Percentiles rank a stretch among this genome's conserved stretches.
Evolutionary conservation across 768 basidiomycete genomes (phyloP).

Genomic region (Imleria badia): DNA sequence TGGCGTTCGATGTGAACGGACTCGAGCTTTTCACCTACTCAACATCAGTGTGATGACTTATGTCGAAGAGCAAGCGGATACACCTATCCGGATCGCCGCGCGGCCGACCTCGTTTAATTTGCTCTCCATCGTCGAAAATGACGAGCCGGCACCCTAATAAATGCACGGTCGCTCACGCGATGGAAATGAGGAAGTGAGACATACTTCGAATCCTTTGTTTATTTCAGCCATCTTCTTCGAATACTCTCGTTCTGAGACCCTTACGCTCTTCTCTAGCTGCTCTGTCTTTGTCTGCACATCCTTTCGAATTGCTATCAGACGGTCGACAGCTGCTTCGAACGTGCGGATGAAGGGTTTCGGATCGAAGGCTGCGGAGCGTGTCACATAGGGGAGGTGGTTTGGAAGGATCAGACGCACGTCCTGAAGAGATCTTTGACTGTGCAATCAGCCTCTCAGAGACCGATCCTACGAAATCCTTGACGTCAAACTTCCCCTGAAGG

Average conservation of each 20-base stretch:
- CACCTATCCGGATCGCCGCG: constrained; percentile 92
- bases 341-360: constrained; percentile 90
- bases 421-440: constrained; percentile 79
- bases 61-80: not conserved
- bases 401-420: constrained; percentile 56
- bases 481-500: constrained; percentile 83
- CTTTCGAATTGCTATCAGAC: constrained; percentile 80
- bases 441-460: constrained; percentile 87
- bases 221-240: constrained; percentile 92
- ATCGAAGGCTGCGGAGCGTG: constrained; percentile 68
- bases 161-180: not conserved
- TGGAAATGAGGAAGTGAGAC: constrained; percentile 20
- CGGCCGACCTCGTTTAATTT: constrained; percentile 92
- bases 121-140: constrained; percentile 86
- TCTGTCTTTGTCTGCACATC: constrained; percentile 90
- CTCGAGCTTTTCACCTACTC: constrained; percentile 89
- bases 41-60: constrained; percentile 6
- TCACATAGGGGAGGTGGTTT: not conserved
- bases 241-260: constrained; percentile 88
- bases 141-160: constrained; percentile 76
- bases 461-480: constrained; percentile 83
- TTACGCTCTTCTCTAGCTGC: constrained; percentile 89
- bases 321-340: constrained; percentile 90
- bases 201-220: constrained; percentile 90
- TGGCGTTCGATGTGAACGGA: constrained; percentile 90